Evolutionary conservation across 345 rosid species (phyloP), one percentile per base, ranked within the genome.

Genomic region (Syzygium jambos): DNA sequence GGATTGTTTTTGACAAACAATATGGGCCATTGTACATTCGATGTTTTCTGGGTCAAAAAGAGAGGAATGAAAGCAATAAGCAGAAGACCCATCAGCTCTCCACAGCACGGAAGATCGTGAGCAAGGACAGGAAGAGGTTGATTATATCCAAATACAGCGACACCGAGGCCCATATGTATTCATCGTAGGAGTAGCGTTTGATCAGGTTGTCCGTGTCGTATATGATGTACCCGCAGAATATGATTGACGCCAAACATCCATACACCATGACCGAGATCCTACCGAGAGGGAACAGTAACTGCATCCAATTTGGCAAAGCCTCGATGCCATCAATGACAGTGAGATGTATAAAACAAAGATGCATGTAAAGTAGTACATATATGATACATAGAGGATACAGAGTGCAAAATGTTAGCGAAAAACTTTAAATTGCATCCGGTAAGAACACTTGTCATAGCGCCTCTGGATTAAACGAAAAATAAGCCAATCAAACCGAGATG

Each of bases 171-270:
- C 99, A 96, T 38, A 96, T 95, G 68, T 96, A 95, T 21, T 96
- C 98, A 85, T 95, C 99, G 25, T 96, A 96, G 11, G 92, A 68
- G 91, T 88, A 92, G 9, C 99, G 95, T 93, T 97, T 97, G 92
- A 97, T 97, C 88, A 97, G 90, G 90, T 97, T 95, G 89, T 96
- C 99, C 0, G 99, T 97, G 86, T 96, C 98, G 9, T 93, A 97
- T 3, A 96, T 87, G 43, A 86, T 89, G 86, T 84, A 89, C 30
- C 88, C 90, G 11, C 91, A 93, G 87, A 93, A 93, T 57, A 93
- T 88, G 77, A 93, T 89, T 2, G 93, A 78, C 25, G 92, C 93
- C 91, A 91, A 78, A 59, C 89, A 84, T 53, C 93, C 94, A 29
- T 89, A 92, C 23, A 93, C 85, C 94, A 91, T 93, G 49, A 86